Base-by-base conservation (phyloP, 352 stramenopile genomes). In the Globisporangium camurandrum region DNA sequence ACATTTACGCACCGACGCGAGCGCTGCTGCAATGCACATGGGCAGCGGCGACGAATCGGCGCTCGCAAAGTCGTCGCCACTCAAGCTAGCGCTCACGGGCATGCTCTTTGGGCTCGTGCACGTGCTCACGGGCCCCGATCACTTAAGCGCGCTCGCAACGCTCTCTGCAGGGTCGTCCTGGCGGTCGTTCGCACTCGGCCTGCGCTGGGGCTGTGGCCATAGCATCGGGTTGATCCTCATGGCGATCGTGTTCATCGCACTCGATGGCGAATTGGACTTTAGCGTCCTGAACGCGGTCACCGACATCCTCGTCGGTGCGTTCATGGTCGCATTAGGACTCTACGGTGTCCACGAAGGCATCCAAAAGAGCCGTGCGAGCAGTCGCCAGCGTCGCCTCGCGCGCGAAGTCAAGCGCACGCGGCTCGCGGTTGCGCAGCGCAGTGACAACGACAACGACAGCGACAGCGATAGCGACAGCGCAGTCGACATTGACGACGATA, bases 141-240 rank as follows among this genome's bases (percentile, higher is more conserved):
- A 97, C 56, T 67, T 97, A 23, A 87, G 71, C 22, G 86, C 86
- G 20, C 59, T 96, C 12, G 83, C 83, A 14, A 96, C 86, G 37
- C 64, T 96, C 19, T 79, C 66, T 10, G 74, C 78, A 0, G 79
- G 76, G n/a, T 83, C 73, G 6, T 90, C 73, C 9, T 86, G 67
- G 60, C 69, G 69, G 17, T 84, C 79, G 7, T 95, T 95, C 57
- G 64, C 69, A 17, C 68, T 96, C 2, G 86, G 86, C 19, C 64
- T 96, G 10, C 76, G 81, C 59, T 97, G 86, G 88, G 88, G 88
- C n/a, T 74, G 90, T 37, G 86, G 86, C 30, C 86, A 97, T 57
- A 86, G 68, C 39, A 81, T 88, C 19, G 88, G 88, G 2, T 60
- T 97, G 7, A 51, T 97, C 16, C 23, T 85, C 31, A 84, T 85